Conservation (phyloP, 495 filamentous ascomycete species). For the Hypomontagnella submonticulosa region DNA sequence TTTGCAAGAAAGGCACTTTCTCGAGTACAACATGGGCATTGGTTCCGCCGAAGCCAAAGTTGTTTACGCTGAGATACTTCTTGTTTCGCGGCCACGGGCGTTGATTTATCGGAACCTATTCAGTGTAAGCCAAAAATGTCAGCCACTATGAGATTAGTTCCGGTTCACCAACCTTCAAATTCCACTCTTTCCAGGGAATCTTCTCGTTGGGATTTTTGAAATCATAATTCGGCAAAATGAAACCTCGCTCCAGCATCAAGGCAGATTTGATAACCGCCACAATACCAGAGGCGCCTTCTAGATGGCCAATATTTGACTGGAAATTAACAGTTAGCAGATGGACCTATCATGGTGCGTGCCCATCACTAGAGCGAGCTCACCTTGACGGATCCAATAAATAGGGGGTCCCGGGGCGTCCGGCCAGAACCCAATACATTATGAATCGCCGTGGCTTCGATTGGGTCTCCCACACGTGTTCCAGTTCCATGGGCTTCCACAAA, state of each 20-base stretch:
- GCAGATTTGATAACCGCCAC: constrained; percentile 68
- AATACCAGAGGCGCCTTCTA: constrained; percentile 67
- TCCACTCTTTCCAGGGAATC: constrained; percentile 61
- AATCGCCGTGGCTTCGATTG: constrained; percentile 68
- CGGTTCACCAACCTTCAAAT: constrained; percentile 50
- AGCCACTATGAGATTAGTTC: background rate
- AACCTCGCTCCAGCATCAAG: constrained; percentile 68
- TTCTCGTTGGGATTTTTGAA: constrained; percentile 59
- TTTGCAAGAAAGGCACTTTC: constrained; percentile 46
- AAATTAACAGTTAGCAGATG: background rate
- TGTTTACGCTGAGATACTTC: constrained; percentile 58
- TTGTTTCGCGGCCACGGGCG: constrained; percentile 54
- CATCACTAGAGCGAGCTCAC: background rate
- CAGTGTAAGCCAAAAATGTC: constrained; percentile 8
- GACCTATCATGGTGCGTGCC: too few relatives aligned
- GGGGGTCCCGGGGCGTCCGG: constrained; percentile 51
- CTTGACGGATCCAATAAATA: constrained; percentile 69
- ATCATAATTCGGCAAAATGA: constrained; percentile 61
- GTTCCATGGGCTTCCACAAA: constrained; percentile 66
- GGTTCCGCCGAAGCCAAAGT: constrained; percentile 61
- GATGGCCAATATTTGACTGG: constrained; percentile 66
- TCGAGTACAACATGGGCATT: constrained; percentile 58
- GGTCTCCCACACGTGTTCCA: constrained; percentile 70
- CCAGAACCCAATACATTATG: constrained; percentile 55
- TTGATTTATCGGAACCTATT: constrained; percentile 44